A percentile compares a stretch with the other conserved stretches of the same genome.
These are phyloP conservation scores for Gossypium australe DNA, from an alignment of 345 rosid genomes.

Conservation along the genomic window DNA sequence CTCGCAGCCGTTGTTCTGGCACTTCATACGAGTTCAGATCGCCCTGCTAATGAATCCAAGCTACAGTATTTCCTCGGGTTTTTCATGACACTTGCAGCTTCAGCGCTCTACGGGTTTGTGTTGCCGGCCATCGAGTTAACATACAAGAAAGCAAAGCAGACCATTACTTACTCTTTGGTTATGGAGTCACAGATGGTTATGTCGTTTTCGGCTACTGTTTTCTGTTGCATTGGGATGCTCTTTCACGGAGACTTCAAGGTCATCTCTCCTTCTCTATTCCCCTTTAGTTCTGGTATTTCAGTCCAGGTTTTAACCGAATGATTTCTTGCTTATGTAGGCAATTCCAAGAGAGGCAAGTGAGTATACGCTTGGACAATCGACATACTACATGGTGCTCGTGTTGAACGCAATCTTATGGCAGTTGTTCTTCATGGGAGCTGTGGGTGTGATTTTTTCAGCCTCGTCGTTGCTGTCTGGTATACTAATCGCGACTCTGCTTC, in stretches of 20 bases:
- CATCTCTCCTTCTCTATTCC: not conserved
- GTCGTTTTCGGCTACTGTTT: conserved; percentile 30
- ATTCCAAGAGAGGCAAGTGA: conserved; percentile 21
- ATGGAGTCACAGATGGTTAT: conserved; percentile 33
- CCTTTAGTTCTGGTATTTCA: too few relatives aligned
- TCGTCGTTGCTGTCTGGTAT: conserved; percentile 32
- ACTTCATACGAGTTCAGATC: conserved; percentile 14
- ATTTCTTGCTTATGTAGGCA: conserved; percentile 16
- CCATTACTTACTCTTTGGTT: conserved; percentile 18
- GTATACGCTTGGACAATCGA: conserved; percentile 16
- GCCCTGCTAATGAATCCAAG: conserved; percentile 18
- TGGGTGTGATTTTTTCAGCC: conserved; percentile 22
- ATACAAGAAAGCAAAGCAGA: conserved; percentile 18
- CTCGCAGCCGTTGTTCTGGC: conserved; percentile 8
- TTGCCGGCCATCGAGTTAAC: conserved; percentile 21
- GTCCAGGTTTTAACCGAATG: not conserved
- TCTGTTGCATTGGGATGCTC: conserved; percentile 26
- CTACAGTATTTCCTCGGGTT: conserved; percentile 18
- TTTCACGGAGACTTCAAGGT: conserved; percentile 26
- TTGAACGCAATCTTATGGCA: conserved; percentile 27
- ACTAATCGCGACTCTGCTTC: conserved; percentile 26
- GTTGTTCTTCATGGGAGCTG: conserved; percentile 37
- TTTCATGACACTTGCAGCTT: conserved; percentile 27
- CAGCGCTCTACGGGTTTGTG: conserved; percentile 28
- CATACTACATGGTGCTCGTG: conserved; percentile 19